Evolutionary conservation across 306 rosid species (phyloP).

Genomic region (Phaseolus lunatus): DNA sequence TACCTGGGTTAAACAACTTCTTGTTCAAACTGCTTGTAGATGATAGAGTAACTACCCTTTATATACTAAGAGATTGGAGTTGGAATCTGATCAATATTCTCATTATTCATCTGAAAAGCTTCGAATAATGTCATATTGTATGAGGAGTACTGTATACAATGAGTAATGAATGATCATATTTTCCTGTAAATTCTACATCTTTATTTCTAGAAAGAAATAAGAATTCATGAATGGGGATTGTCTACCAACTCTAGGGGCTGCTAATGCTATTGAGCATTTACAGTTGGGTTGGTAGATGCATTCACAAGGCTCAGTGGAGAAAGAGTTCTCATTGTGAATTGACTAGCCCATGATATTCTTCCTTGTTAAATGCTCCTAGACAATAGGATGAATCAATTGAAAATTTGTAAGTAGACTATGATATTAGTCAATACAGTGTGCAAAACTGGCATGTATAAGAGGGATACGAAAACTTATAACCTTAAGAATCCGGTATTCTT

Average conservation of each 20-base stretch:
- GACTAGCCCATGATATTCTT: background rate
- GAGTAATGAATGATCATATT: background rate
- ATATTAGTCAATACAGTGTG: background rate
- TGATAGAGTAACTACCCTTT: background rate
- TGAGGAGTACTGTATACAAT: too few species aligned
- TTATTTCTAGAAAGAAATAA: background rate
- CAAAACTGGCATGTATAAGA: background rate
- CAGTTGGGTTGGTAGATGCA: too few species aligned
- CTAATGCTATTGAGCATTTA: too few species aligned
- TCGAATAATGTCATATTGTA: background rate
- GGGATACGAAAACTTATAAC: background rate
- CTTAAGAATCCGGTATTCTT: too few species aligned
- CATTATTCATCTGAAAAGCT: background rate
- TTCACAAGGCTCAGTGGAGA: background rate
- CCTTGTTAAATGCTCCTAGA: background rate
- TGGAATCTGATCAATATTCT: background rate
- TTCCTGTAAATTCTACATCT: background rate
- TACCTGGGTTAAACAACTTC: background rate
- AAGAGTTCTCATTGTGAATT: slow-evolving; percentile 25
- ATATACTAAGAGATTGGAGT: background rate
- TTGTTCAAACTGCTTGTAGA: background rate
- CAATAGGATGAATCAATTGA: background rate
- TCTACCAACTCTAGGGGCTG: background rate
- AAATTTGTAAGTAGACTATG: background rate
- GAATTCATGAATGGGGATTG: background rate